Conservation (phyloP, 305 asterid genomes). For the Fraxinus dipetala region DNA sequence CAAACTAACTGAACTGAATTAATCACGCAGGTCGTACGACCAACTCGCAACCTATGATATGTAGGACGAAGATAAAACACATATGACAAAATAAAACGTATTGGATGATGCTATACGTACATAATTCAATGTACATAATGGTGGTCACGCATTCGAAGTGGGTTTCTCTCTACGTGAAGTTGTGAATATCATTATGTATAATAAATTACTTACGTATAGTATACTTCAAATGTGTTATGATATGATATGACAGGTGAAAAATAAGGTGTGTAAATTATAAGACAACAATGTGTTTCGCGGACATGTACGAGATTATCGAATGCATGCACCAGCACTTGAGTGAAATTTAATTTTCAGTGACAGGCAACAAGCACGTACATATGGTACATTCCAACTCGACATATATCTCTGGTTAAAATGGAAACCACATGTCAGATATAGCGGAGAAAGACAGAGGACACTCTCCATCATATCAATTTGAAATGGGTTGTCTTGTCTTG, state of each 20-base stretch:
- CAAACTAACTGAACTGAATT: background rate
- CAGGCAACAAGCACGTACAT: background rate
- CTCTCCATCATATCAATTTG: background rate
- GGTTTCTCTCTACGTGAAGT: too few species aligned
- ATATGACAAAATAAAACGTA: too few species aligned
- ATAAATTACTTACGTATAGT: too few species aligned
- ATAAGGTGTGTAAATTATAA: background rate
- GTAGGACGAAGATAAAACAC: too few species aligned
- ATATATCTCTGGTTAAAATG: background rate
- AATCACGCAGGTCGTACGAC: too few species aligned
- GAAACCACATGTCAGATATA: background rate
- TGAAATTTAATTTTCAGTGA: background rate
- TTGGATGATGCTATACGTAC: too few species aligned
- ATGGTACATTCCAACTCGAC: background rate
- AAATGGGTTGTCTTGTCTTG: background rate
- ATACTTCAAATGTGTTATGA: background rate
- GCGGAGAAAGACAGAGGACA: background rate
- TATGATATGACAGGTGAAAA: background rate
- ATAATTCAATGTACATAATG: too few species aligned
- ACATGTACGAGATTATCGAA: background rate
- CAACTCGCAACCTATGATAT: too few species aligned
- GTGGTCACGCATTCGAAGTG: too few species aligned
- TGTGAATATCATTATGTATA: too few species aligned
- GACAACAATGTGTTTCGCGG: background rate
- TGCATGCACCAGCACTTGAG: background rate